Evolutionary conservation across 2,329 filamentous ascomycete genomes (phyloP), one percentile per base, ranked within the genome.

Genomic region (Monilinia fructigena): DNA sequence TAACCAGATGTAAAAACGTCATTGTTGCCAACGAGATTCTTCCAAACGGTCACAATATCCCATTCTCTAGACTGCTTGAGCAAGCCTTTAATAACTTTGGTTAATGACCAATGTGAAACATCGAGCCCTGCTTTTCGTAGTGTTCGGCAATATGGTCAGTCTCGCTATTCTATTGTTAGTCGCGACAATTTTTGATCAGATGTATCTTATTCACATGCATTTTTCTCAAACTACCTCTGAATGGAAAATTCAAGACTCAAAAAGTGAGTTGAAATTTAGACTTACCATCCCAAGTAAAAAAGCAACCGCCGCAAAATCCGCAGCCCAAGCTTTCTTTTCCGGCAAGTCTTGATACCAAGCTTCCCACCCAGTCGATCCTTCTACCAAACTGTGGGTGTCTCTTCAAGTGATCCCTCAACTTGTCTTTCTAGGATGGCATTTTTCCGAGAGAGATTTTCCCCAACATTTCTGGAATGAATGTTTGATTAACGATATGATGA

Each of bases 311-410:
- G 65, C 71, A 72, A 52, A 69, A 73, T n/a, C 70, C 71, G 64
- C 71, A 73, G 4, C 71, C 70, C 70, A 73, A 56, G 70, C 70
- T 53, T 64, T 69, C 48, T 72, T 73, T 50, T 65, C 67, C 52
- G 56, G 66, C 14, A 53, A 59, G 26, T 66, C 62, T 50, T 63
- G 65, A 66, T 70, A 58, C 71, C 71, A 73, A 1, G 45, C 42
- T 35, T 73, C 68, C 70, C 71, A 73, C 0, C 63, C 40, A 7
- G 18, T 58, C 10, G 66, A 62, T 2, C 53, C 55, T 12, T 71
- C 68, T 3, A 53, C 48, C 47, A 72, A 45, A 28, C 52, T 48
- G 64, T 73, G 71, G 71, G 4, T 71, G 54, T n/a, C 70, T 67
- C 40, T 65, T 65, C 47, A 73, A 65, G 42, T 73, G 71, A 40